phyloP scores from a whole-genome alignment of 2,329 filamentous ascomycete species.

The Paraconiothyrium sp. region DNA sequence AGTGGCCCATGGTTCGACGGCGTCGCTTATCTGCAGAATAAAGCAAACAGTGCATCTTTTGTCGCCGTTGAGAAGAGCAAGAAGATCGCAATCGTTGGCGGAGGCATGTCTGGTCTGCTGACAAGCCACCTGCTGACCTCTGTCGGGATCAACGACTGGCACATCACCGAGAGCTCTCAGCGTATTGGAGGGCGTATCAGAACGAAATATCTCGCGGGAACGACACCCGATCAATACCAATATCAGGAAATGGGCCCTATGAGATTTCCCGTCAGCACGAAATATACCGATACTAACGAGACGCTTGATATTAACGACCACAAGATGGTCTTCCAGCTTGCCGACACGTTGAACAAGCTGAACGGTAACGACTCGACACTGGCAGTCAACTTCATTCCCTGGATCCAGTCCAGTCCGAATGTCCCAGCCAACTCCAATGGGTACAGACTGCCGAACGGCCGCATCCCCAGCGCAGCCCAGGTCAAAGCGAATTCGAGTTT shows the following conservation, averaged over 20 bases:
- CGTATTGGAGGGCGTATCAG: conserved; percentile 71
- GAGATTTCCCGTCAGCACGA: conserved; percentile 66
- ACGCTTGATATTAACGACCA: conserved; percentile 70
- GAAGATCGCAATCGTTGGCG: conserved; percentile 70
- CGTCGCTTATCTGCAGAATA: conserved; percentile 66
- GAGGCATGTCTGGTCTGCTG: conserved; percentile 72
- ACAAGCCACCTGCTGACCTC: conserved; percentile 59
- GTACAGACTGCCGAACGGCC: conserved; percentile 44
- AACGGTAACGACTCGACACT: conserved; percentile 62
- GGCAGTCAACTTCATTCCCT: conserved; percentile 69
- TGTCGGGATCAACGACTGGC: conserved; percentile 67
- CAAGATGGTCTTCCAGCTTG: conserved; percentile 71
- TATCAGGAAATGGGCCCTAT: conserved; percentile 76
- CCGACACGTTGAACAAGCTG: conserved; percentile 66
- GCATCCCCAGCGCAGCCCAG: conserved; percentile 44
- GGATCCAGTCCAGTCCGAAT: conserved; percentile 67
- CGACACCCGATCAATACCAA: conserved; percentile 68
- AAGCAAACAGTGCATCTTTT: conserved; percentile 63
- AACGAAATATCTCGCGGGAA: conserved; percentile 69
- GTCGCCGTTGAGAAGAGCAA: conserved; percentile 66
- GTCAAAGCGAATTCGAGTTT: conserved; percentile 36
- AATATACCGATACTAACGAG: conserved; percentile 62
- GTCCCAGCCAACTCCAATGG: conserved; percentile 56
- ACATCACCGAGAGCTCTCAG: conserved; percentile 68
- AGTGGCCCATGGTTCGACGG: conserved; percentile 74